These are phyloP conservation scores for Neofusicoccum ribis DNA, from an alignment of 2,329 filamentous ascomycete species.

Conservation along the genomic window DNA sequence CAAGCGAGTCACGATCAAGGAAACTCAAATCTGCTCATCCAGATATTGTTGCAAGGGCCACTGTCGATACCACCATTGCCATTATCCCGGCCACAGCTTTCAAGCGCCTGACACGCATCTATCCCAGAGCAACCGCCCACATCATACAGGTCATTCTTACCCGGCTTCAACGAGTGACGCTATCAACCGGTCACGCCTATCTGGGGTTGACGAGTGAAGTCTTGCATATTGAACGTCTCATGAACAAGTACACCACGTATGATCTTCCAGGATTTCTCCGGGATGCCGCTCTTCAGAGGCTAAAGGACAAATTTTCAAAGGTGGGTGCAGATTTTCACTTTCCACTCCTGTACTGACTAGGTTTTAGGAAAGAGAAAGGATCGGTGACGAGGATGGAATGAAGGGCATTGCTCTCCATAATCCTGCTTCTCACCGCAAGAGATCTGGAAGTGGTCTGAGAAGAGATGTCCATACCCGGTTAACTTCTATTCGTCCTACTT, in stretches of 20 bases:
- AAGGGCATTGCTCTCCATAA: constrained; percentile 98
- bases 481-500: constrained; percentile 44
- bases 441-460: constrained; percentile 72
- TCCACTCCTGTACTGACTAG: background rate
- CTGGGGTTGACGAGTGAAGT: constrained; percentile 90
- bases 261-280: constrained; percentile 89
- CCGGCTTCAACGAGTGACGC: constrained; percentile 87
- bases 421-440: constrained; percentile 64
- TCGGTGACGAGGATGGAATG: constrained; percentile 75
- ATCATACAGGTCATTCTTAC: constrained; percentile 98
- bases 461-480: constrained; percentile 75
- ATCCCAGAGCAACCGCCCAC: constrained; percentile 93
- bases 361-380: constrained; percentile 69
- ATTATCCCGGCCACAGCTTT: constrained; percentile 98
- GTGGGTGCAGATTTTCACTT: background rate
- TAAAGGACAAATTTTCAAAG: constrained; percentile 89
- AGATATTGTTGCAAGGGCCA: constrained; percentile 94
- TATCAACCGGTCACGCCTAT: constrained; percentile 93
- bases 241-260: constrained; percentile 89
- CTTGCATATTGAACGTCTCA: constrained; percentile 85
- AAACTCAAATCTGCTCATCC: constrained; percentile 80
- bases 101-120: constrained; percentile 84
- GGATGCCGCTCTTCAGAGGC: constrained; percentile 74
- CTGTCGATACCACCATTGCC: constrained; percentile 94
- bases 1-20: constrained; percentile 31